Evolutionary conservation across 257 asterid species (phyloP), one percentile per base, ranked within the genome.

Genomic region (Solanum pinnatisectum): DNA sequence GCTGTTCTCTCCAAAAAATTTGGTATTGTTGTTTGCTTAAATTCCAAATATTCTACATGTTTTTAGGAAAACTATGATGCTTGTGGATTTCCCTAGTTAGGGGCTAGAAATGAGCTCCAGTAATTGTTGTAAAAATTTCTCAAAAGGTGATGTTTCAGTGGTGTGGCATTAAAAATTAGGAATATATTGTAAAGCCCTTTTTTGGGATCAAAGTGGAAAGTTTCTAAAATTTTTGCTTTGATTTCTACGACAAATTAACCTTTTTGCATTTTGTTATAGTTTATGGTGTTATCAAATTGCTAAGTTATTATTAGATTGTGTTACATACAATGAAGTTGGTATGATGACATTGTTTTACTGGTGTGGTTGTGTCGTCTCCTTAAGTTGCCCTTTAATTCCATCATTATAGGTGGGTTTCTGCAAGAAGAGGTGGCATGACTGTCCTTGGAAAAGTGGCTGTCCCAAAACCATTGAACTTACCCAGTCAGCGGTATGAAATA

Each of bases 391-490:
- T 89, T 83, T 81, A 72, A 83, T 70, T 63, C 44, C 85, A 39
- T 90, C 65, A 76, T 91, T 88, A 74, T 88, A 97, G 99, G 91
- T 92, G 96, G 98, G 95, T 94, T 79, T 89, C 96, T 93, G 94
- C 96, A 86, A 96, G 98, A 91, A 94, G 98, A 94, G 94, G 98
- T 83, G 98, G 98, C 86, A 95, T 95, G 99, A 96, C 98, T 84
- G 98, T 94, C 70, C 90, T 95, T 87, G 99, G 99, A 52, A 97
- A 96, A 92, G 99, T 96, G 90, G 91, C 98, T 91, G 99, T 93
- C 89, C 99, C 99, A 32, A 97, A 97, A 89, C 99, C 99, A 87
- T 89, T 97, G 90, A 97, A 97, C 92, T 93, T 96, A 90, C 99
- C 99, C 39, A 97, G 99, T 90, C 99, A 97, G 84, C 91, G 96